phyloP scores from a whole-genome alignment of 345 rosid genomes.

The Brassica nigra region DNA sequence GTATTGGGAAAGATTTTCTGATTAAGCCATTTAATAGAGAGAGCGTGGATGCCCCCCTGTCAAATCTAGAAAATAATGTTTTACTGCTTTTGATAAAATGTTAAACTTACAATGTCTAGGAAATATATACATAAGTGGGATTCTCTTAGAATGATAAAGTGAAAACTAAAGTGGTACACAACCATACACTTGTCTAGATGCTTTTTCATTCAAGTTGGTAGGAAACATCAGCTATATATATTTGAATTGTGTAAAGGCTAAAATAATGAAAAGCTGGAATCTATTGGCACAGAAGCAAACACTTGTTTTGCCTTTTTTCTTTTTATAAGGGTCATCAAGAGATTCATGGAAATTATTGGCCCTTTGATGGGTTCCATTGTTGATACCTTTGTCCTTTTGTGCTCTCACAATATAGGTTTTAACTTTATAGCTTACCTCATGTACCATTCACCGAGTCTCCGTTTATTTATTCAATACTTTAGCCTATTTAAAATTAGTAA shows the following conservation, averaged over 20 bases:
- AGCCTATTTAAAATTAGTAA: neutral
- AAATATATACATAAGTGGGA: conserved; percentile 3
- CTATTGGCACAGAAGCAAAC: conserved; percentile 34
- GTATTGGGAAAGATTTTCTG: neutral
- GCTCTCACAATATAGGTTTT: conserved; percentile 9
- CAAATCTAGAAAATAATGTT: neutral
- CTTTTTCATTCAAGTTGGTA: conserved; percentile 45
- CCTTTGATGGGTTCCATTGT: conserved; percentile 32
- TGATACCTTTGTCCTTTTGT: conserved; percentile 35
- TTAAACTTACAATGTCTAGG: neutral
- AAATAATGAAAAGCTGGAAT: conserved; percentile 9
- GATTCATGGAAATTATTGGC: conserved; percentile 32
- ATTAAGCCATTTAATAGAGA: neutral
- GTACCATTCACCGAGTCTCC: conserved; percentile 19
- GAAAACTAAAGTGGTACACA: conserved; percentile 16
- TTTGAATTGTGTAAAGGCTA: neutral
- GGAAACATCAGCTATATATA: conserved; percentile 50
- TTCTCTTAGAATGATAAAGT: conserved; percentile 11
- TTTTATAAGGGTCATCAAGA: neutral
- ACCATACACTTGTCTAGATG: conserved; percentile 17
- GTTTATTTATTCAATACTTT: conserved; percentile 1
- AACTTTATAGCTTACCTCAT: conserved; percentile 35
- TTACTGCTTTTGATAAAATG: conserved; percentile 3
- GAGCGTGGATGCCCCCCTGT: neutral
- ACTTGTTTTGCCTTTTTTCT: neutral